Base-by-base conservation (phyloP, 495 filamentous ascomycete species). In the Neurospora sublineolata region DNA sequence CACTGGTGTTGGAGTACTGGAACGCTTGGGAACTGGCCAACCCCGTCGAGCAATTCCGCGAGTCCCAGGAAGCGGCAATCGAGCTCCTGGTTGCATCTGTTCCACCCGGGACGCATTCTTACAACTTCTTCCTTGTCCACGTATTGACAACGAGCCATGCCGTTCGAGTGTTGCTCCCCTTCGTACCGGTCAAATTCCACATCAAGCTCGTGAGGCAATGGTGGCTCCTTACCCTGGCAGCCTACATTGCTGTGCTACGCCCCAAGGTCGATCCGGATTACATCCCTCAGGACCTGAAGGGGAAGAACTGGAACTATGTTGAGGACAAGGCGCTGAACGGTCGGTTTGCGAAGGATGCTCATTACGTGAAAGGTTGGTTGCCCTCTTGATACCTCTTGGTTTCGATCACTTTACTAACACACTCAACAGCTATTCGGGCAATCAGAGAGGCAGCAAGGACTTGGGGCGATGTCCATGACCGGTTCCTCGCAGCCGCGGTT, bases 81-180 rank as follows among this genome's bases (percentile, higher is more conserved):
- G 89, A 89, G 0, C 76, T 97, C 3, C 81, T 98, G 0, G 85
- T 92, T 4, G 84, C 83, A 6, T 90, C 89, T 3, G 85, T 88
- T 0, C 76, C 83, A 12, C 83, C 84, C 0, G 88, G 87, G 1
- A 88, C 88, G 6, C 84, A 88, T 69, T 77, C 82, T 1, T 95
- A 93, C 79, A 93, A 97, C 79, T 97, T 97, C 82, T 97, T 93
- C 82, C 75, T 93, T 70, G 87, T 91, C 16, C 93, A 97, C 75
- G 74, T 93, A 12, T 83, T 98, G 38, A 96, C 93, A 0, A 89
- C 91, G 38, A 93, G 89, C 72, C 93, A 98, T 78, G 95, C 95
- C 0, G 88, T 97, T 8, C 87, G 95, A 2, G 91, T 95, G 36
- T 78, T 98, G 10, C 84, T 98, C 2, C 95, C 95, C 5, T 77